A percentile compares a stretch with the other conserved stretches of the same genome.
Conservation (phyloP, 2,329 filamentous ascomycete genomes). For the Coniochaeta prunicola region DNA sequence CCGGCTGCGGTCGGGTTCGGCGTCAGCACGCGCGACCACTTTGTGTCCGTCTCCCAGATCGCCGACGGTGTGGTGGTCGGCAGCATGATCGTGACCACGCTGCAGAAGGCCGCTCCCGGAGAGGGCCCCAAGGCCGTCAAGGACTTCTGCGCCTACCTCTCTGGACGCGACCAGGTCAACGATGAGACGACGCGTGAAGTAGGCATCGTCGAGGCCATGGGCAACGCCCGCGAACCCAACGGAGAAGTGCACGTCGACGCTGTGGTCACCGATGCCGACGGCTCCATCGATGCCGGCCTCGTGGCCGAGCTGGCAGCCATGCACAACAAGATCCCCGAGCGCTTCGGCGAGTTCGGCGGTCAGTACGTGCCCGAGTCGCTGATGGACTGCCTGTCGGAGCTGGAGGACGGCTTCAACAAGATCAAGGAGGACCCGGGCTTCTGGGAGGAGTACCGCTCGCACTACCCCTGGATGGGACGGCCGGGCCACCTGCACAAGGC, state of each 20-base stretch:
- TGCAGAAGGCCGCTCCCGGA: constrained; percentile 61
- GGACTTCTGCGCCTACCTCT: constrained; percentile 73
- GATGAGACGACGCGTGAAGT: constrained; percentile 53
- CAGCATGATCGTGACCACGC: constrained; percentile 82
- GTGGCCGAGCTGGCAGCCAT: constrained; percentile 80
- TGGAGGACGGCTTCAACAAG: constrained; percentile 85
- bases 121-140: constrained; percentile 66
- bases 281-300: constrained; percentile 44
- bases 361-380: constrained; percentile 96
- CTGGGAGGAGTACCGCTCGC: constrained; percentile 94
- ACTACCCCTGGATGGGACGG: constrained; percentile 96
- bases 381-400: constrained; percentile 90
- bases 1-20: constrained; percentile 93
- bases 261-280: constrained; percentile 41
- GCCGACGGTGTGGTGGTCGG: constrained; percentile 95
- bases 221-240: constrained; percentile 51
- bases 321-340: constrained; percentile 71
- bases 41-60: constrained; percentile 72
- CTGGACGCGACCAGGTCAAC: constrained; percentile 33
- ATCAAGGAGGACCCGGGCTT: constrained; percentile 83
- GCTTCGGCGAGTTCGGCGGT: constrained; percentile 93
- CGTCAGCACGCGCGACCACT: constrained; percentile 92
- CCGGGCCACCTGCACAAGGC: constrained; percentile 88
- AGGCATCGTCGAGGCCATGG: constrained; percentile 61
- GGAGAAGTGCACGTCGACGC: constrained; percentile 60